Percentiles rank a stretch among this genome's conserved stretches.
Evolutionary conservation across 441 rosid species (phyloP).

Genomic region (Lepidium campestre): DNA sequence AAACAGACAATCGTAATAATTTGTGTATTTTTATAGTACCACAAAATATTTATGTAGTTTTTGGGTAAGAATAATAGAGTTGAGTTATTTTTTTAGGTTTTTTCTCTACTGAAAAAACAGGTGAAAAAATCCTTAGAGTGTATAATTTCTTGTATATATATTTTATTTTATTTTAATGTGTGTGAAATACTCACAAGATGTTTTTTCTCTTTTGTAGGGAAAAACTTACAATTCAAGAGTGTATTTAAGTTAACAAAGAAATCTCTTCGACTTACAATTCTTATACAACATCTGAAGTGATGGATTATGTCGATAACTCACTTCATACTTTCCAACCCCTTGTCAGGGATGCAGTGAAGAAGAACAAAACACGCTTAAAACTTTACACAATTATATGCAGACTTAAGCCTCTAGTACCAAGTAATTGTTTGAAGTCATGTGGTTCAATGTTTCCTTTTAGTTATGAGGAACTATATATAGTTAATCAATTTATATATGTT

Average conservation of each 20-base stretch:
- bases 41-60: no score
- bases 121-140: no score
- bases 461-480: no score
- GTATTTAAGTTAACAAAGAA: background rate
- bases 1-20: no score
- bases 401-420: background rate
- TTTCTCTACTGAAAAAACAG: no score
- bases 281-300: background rate
- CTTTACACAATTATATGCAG: background rate
- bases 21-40: no score
- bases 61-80: no score
- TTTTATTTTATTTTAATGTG: no score
- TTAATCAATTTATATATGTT: background rate
- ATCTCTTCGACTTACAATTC: background rate
- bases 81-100: no score
- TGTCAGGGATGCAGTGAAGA: background rate
- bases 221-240: background rate
- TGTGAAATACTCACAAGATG: no score
- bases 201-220: background rate
- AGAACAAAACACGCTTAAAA: background rate
- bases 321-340: background rate
- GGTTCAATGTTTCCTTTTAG: background rate
- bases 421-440: background rate
- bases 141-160: no score
- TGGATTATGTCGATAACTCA: background rate